Evolutionary conservation across 257 asterid genomes (phyloP).

Genomic region (Capsicum baccatum): DNA sequence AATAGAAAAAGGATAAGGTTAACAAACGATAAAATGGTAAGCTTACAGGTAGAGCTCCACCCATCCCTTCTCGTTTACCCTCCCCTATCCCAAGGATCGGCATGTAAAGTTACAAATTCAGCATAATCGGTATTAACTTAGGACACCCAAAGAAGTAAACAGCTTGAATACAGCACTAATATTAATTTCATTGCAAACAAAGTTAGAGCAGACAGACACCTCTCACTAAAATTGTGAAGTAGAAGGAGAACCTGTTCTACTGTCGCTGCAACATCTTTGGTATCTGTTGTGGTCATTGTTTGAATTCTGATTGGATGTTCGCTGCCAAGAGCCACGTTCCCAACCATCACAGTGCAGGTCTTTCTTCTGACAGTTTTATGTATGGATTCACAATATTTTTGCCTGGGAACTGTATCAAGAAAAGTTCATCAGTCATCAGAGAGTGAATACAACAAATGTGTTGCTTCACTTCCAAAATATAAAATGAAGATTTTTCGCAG

Average conservation of each 20-base stretch:
- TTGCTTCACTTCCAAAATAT: conserved; percentile 2
- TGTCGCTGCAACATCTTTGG: conserved; percentile 95
- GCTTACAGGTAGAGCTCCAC: not conserved
- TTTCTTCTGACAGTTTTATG: conserved; percentile 89
- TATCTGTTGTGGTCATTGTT: conserved; percentile 97
- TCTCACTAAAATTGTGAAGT: conserved; percentile 1
- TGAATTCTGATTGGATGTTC: conserved; percentile 97
- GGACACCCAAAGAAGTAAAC: conserved; percentile 16
- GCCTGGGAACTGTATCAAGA: conserved; percentile 79
- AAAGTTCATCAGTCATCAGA: conserved; percentile 36
- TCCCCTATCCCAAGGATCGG: no score
- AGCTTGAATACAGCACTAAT: not conserved
- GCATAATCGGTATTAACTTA: not conserved
- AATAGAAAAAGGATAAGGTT: not conserved
- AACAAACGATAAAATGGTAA: not conserved
- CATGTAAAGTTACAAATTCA: not conserved
- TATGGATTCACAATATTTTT: conserved; percentile 88
- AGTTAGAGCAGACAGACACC: not conserved
- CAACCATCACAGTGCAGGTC: conserved; percentile 96
- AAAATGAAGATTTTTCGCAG: not conserved
- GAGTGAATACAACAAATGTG: not conserved
- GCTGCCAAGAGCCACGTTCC: conserved; percentile 95
- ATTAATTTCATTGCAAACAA: not conserved
- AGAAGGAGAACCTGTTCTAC: conserved; percentile 79
- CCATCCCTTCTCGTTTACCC: not conserved